Conservation (phyloP, 1,284 basidiomycete species). For the Rhodotorula sp. region DNA sequence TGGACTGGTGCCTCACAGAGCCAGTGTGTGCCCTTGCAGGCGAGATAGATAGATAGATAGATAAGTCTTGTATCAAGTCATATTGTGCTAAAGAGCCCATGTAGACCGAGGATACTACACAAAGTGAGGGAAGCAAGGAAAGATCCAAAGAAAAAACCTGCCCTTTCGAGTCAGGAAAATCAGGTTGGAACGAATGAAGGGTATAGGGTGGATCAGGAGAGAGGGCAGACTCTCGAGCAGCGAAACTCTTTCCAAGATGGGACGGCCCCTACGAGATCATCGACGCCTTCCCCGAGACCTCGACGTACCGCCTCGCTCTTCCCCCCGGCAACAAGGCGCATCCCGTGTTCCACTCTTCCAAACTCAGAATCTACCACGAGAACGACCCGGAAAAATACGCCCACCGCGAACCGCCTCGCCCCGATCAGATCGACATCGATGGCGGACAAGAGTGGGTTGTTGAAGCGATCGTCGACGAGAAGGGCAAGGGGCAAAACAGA, state of each 20-base stretch:
- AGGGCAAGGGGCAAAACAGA: not conserved
- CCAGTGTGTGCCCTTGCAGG: no score
- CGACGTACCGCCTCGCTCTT: conserved; percentile 31
- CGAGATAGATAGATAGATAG: no score
- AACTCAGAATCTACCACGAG: conserved; percentile 1
- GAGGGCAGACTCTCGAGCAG: not conserved
- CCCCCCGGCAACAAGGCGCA: conserved; percentile 58
- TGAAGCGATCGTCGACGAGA: conserved; percentile 15
- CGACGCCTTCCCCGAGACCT: conserved; percentile 24
- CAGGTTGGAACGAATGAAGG: no score
- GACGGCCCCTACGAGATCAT: conserved; percentile 30
- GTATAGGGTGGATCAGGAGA: no score
- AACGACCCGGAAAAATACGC: not conserved
- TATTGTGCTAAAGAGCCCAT: no score
- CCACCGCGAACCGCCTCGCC: not conserved
- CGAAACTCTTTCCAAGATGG: conserved; percentile 5
- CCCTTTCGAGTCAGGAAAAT: no score
- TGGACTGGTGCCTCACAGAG: no score
- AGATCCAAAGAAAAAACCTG: no score
- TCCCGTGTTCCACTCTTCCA: conserved; percentile 59
- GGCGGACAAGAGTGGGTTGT: not conserved
- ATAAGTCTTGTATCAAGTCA: no score
- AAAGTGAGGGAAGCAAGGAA: no score
- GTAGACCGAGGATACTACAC: no score
- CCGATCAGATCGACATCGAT: not conserved